Percentiles rank a stretch among this genome's conserved stretches.
Evolutionary conservation across 2,329 filamentous ascomycete genomes (phyloP).

Genomic region (Aureobasidium sp.): DNA sequence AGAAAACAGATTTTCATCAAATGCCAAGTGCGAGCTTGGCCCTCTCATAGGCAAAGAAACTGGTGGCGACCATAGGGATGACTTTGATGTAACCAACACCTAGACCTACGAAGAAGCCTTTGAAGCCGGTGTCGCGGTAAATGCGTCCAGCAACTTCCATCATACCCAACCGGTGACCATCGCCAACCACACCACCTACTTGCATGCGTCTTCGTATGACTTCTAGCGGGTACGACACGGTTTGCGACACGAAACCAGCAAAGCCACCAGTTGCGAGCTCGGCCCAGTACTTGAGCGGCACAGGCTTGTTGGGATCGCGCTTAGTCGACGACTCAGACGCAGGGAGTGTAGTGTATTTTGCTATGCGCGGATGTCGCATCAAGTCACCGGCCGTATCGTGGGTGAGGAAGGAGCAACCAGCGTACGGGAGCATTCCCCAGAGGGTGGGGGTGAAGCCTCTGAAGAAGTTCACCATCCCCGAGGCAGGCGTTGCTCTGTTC

Average conservation of each 20-base stretch:
- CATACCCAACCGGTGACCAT: slow-evolving; percentile 72
- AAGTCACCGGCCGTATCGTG: slow-evolving; percentile 87
- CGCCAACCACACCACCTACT: slow-evolving; percentile 87
- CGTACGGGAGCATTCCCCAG: slow-evolving; percentile 93
- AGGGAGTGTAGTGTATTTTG: slow-evolving; percentile 68
- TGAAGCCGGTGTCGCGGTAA: slow-evolving; percentile 64
- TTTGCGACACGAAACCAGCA: slow-evolving; percentile 85
- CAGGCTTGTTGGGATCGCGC: slow-evolving; percentile 49
- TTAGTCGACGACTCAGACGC: slow-evolving; percentile 28
- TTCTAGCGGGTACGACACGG: slow-evolving; percentile 86
- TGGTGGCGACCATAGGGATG: slow-evolving; percentile 75
- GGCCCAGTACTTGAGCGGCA: slow-evolving; percentile 74
- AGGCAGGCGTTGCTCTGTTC: slow-evolving; percentile 50
- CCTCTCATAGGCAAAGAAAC: slow-evolving; percentile 62
- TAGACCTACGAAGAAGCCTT: slow-evolving; percentile 86
- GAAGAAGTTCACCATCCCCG: slow-evolving; percentile 85
- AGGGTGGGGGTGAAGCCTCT: slow-evolving; percentile 86
- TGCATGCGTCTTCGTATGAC: slow-evolving; percentile 92
- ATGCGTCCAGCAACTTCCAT: slow-evolving; percentile 72
- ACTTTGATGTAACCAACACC: slow-evolving; percentile 95
- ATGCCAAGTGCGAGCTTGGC: slow-evolving; percentile 52
- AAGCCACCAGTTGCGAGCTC: slow-evolving; percentile 78
- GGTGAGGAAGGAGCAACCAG: slow-evolving; percentile 88
- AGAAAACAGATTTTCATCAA: slow-evolving; percentile 19
- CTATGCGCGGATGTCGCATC: slow-evolving; percentile 62